Conservation (phyloP, 768 basidiomycete species). For the Serendipita sp. region DNA sequence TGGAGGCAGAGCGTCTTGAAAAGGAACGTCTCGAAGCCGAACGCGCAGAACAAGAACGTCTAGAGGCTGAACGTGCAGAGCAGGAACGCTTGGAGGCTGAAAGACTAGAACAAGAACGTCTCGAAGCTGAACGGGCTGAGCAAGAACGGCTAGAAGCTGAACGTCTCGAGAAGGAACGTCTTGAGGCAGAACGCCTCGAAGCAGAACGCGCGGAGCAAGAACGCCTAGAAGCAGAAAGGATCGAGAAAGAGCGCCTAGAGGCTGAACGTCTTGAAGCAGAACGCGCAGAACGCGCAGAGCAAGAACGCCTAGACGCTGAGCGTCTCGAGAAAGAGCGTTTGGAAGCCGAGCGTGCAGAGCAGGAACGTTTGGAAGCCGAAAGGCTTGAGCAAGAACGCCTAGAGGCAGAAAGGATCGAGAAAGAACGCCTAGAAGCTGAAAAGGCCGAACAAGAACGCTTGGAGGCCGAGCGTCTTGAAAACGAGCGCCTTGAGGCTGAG, state of each 20-base stretch:
- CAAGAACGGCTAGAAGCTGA: neutral
- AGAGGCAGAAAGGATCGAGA: neutral
- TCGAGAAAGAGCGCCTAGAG: neutral
- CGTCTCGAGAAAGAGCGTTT: neutral
- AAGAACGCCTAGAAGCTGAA: neutral
- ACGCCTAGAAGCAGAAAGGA: neutral
- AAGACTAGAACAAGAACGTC: neutral
- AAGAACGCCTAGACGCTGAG: neutral
- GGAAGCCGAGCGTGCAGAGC: neutral
- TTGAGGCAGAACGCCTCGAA: neutral
- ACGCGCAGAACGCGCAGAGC: neutral
- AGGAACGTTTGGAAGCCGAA: neutral
- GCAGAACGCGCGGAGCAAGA: neutral
- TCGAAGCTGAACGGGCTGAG: neutral
- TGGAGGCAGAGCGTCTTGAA: neutral
- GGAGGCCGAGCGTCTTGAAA: neutral
- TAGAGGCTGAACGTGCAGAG: neutral
- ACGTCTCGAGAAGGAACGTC: neutral
- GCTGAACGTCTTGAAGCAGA: neutral
- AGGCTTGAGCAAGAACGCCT: neutral
- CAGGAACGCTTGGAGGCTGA: neutral
- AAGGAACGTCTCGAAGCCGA: neutral
- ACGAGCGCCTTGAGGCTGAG: neutral
- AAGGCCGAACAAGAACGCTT: neutral
- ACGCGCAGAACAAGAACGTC: neutral